These are phyloP conservation scores for Geotrichum aggregatum DNA, from an alignment of 1,139 yeast species.

Conservation along the genomic window DNA sequence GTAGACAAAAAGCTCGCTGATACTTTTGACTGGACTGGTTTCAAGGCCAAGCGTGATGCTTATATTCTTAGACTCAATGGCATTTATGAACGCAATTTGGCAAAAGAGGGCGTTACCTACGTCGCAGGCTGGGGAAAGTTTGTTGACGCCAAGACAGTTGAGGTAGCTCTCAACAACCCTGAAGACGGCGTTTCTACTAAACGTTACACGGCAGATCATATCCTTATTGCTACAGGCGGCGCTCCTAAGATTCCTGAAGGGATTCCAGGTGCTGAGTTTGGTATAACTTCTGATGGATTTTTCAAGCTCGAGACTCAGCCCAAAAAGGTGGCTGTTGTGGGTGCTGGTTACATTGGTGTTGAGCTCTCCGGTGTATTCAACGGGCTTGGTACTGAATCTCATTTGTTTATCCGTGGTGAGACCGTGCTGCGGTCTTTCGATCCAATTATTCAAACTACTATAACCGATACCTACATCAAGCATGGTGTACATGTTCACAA, in stretches of 20 bases:
- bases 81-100: slow-evolving; percentile 81
- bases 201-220: slow-evolving; percentile 70
- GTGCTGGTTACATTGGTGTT: slow-evolving; percentile 96
- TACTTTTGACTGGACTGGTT: slow-evolving; percentile 70
- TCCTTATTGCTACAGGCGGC: slow-evolving; percentile 93
- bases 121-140: slow-evolving; percentile 87
- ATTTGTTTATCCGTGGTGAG: slow-evolving; percentile 83
- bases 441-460: slow-evolving; percentile 66
- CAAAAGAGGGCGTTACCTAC: slow-evolving; percentile 82
- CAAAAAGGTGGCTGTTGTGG: slow-evolving; percentile 86
- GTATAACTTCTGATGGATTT: slow-evolving; percentile 89
- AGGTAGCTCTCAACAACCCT: slow-evolving; percentile 52
- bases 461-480: slow-evolving; percentile 74
- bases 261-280: slow-evolving; percentile 77
- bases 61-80: slow-evolving; percentile 84
- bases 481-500: slow-evolving; percentile 80
- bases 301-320: slow-evolving; percentile 79
- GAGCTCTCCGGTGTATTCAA: slow-evolving; percentile 93
- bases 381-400: slow-evolving; percentile 83
- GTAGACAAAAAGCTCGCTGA: slow-evolving; percentile 47
- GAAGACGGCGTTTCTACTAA: slow-evolving; percentile 46
- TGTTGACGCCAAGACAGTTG: slow-evolving; percentile 50
- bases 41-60: slow-evolving; percentile 88
- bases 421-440: slow-evolving; percentile 87
- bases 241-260: slow-evolving; percentile 64